Percentiles rank a stretch among this genome's conserved stretches.
Evolutionary conservation across 352 stramenopile species (phyloP).

Genomic region (Phytopythium chamaehyphon): DNA sequence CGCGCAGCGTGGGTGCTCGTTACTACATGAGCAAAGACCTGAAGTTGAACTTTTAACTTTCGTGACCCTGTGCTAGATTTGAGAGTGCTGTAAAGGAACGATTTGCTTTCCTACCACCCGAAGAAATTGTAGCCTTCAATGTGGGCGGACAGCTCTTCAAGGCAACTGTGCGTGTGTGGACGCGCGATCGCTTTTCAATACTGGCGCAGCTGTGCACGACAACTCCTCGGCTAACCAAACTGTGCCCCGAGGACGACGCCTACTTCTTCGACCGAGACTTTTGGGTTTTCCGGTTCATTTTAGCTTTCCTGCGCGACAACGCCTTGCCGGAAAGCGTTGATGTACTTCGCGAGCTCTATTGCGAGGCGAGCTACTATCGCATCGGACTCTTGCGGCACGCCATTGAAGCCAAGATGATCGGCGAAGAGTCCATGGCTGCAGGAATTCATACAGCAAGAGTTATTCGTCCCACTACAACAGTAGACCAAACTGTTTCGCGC

Average conservation of each 20-base stretch:
- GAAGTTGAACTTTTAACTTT: neutral
- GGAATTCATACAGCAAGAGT: conserved; percentile 15
- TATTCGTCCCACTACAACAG: neutral
- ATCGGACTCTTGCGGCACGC: conserved; percentile 64
- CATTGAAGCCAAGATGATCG: conserved; percentile 76
- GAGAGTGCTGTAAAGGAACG: conserved; percentile 46
- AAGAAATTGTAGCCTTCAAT: conserved; percentile 65
- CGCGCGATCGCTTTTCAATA: conserved; percentile 74
- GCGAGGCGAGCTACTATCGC: conserved; percentile 74
- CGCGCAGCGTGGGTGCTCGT: conserved; percentile 35
- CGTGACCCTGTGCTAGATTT: conserved; percentile 30
- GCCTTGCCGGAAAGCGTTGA: conserved; percentile 50
- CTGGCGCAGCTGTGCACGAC: conserved; percentile 76
- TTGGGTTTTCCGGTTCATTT: conserved; percentile 72
- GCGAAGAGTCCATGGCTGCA: conserved; percentile 37
- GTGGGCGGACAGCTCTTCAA: conserved; percentile 71
- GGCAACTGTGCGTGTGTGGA: conserved; percentile 69
- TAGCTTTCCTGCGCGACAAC: conserved; percentile 61
- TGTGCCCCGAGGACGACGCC: conserved; percentile 45
- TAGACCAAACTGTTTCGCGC: neutral
- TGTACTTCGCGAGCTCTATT: conserved; percentile 70
- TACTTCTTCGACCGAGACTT: conserved; percentile 77
- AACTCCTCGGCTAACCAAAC: conserved; percentile 44
- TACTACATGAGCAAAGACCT: neutral
- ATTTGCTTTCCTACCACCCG: conserved; percentile 47